These are phyloP conservation scores for Fragilaria crotonensis DNA, from an alignment of 108 stramenopile genomes.

Conservation along the genomic window DNA sequence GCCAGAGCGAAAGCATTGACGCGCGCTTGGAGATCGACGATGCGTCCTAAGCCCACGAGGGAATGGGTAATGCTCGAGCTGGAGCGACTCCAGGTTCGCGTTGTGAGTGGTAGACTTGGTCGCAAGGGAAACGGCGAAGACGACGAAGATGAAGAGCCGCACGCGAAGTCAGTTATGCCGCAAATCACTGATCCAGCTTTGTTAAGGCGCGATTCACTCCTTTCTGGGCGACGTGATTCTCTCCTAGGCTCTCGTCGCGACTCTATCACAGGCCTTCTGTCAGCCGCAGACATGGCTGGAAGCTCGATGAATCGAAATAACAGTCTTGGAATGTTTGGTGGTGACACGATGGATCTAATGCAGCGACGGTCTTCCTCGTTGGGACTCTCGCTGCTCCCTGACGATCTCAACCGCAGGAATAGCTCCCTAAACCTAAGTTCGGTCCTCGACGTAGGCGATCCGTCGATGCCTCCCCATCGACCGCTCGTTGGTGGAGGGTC, in stretches of 20 bases:
- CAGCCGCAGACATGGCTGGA: constrained; percentile 4
- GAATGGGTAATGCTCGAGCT: constrained; percentile 90
- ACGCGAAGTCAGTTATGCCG: not conserved
- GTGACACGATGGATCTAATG: constrained; percentile 30
- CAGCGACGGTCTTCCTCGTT: constrained; percentile 42
- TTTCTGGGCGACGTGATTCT: constrained; percentile 1
- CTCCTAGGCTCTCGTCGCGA: not conserved
- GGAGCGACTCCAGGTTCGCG: constrained; percentile 78
- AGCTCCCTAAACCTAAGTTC: constrained; percentile 33
- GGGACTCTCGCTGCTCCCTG: constrained; percentile 47
- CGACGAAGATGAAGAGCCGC: constrained; percentile 24
- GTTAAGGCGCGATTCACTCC: constrained; percentile 1
- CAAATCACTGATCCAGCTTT: not conserved
- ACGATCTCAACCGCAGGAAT: constrained; percentile 26
- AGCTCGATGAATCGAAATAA: constrained; percentile 24
- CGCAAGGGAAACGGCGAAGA: constrained; percentile 70
- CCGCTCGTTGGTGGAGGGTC: constrained; percentile 72
- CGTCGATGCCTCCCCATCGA: constrained; percentile 51
- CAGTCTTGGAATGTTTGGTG: constrained; percentile 33
- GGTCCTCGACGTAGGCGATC: constrained; percentile 18
- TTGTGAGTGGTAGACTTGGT: constrained; percentile 71
- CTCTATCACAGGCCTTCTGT: constrained; percentile 2
- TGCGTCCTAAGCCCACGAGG: constrained; percentile 82
- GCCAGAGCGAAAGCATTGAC: constrained; percentile 84
- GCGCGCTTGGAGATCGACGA: constrained; percentile 83